These are phyloP conservation scores for Ascobolus immersus DNA, from an alignment of 495 filamentous ascomycete genomes.

Conservation along the genomic window DNA sequence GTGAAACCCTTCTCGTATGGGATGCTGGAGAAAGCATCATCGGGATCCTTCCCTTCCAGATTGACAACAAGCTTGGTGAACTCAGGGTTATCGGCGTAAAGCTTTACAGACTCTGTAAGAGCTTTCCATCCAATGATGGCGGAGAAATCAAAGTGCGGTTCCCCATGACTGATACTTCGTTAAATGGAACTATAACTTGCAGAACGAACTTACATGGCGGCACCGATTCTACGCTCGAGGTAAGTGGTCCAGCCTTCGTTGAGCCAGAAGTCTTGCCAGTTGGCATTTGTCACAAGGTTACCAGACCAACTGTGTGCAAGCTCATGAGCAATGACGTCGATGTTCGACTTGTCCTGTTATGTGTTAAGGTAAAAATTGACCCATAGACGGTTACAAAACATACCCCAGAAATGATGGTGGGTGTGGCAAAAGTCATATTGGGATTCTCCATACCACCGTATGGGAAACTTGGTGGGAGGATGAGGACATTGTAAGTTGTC, in stretches of 20 bases:
- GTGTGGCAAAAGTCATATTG: conserved; percentile 77
- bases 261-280: conserved; percentile 95
- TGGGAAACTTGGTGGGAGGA: conserved; percentile 74
- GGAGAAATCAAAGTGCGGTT: conserved; percentile 69
- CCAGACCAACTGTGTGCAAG: conserved; percentile 79
- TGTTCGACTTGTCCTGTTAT: conserved; percentile 81
- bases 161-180: conserved; percentile 32
- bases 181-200: not conserved
- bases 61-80: conserved; percentile 78
- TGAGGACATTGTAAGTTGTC: conserved; percentile 83
- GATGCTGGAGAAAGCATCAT: conserved; percentile 76
- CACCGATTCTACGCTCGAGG: conserved; percentile 54
- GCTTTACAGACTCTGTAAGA: conserved; percentile 43
- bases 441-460: conserved; percentile 84
- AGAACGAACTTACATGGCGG: conserved; percentile 19
- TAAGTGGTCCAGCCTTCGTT: conserved; percentile 86
- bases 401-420: conserved; percentile 70
- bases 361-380: no score
- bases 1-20: conserved; percentile 60
- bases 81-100: conserved; percentile 56
- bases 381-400: no score
- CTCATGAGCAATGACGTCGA: conserved; percentile 94
- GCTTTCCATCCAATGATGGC: conserved; percentile 64
- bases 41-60: conserved; percentile 73
- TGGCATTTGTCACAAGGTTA: conserved; percentile 69